These are phyloP conservation scores for Sesbania bispinosa DNA, from an alignment of 306 rosid species.

Conservation along the genomic window DNA sequence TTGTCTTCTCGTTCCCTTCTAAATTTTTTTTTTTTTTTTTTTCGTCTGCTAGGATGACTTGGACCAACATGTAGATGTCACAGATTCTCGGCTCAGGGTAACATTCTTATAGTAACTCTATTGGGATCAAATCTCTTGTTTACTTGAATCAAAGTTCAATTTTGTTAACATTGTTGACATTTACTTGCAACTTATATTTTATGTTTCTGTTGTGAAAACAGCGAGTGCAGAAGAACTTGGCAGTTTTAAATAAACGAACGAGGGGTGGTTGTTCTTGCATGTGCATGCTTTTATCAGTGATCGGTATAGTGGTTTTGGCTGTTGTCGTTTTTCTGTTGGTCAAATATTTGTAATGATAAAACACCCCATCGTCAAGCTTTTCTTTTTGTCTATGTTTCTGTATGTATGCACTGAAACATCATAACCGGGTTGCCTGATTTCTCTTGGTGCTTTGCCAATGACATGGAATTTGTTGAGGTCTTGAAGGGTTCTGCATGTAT, in stretches of 20 bases:
- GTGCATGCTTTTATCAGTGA: slow-evolving; percentile 64
- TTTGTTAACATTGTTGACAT: not conserved
- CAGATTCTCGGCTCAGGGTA: slow-evolving; percentile 86
- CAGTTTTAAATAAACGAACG: slow-evolving; percentile 68
- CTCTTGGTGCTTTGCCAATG: slow-evolving; percentile 1
- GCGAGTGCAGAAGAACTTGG: slow-evolving; percentile 90
- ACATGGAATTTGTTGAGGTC: not conserved
- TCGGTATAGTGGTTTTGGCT: slow-evolving; percentile 63
- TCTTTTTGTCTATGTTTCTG: slow-evolving; percentile 11
- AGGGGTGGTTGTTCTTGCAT: slow-evolving; percentile 87
- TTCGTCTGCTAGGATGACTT: slow-evolving; percentile 75
- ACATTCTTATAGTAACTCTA: slow-evolving; percentile 17
- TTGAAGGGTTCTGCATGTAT: slow-evolving; percentile 16
- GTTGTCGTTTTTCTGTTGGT: slow-evolving; percentile 54
- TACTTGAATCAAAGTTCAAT: not conserved
- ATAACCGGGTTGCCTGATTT: slow-evolving; percentile 7
- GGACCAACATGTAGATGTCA: slow-evolving; percentile 78
- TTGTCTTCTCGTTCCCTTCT: not conserved
- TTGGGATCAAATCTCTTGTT: not conserved
- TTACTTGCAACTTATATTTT: slow-evolving; percentile 9
- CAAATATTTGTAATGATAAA: slow-evolving; percentile 52
- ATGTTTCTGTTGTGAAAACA: slow-evolving; percentile 41
- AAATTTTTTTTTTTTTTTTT: not conserved
- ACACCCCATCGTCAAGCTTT: not conserved
- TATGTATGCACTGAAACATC: slow-evolving; percentile 17